Conservation (phyloP, 2,329 filamentous ascomycete genomes). For the Aspergillus sp. region DNA sequence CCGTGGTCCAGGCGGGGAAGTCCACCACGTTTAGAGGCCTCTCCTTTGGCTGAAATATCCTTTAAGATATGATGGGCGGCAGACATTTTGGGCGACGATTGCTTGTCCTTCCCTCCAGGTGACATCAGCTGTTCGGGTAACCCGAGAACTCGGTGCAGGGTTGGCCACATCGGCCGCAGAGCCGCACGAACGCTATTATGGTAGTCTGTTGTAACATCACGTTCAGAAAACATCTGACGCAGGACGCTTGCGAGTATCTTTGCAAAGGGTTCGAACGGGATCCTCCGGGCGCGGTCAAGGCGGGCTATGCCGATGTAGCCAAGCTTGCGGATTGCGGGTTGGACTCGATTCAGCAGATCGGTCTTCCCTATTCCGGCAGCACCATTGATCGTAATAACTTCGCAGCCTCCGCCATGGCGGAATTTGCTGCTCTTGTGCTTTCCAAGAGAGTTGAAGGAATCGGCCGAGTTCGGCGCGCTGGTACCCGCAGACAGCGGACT, state of each 20-base stretch:
- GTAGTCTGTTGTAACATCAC: conserved; percentile 52
- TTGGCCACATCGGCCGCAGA: conserved; percentile 49
- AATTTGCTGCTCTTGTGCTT: conserved; percentile 39
- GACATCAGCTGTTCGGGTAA: conserved; percentile 56
- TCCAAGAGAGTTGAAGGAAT: conserved; percentile 19
- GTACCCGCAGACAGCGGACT: conserved; percentile 23
- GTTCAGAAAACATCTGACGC: conserved; percentile 56
- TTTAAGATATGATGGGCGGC: conserved; percentile 23
- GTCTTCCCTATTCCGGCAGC: conserved; percentile 52
- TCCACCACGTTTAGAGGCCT: conserved; percentile 19
- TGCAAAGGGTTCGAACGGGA: conserved; percentile 54
- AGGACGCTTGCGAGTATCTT: conserved; percentile 53
- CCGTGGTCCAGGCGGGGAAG: conserved; percentile 27
- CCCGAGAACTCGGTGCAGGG: conserved; percentile 49
- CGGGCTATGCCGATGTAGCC: conserved; percentile 54
- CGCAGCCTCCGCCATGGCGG: conserved; percentile 47
- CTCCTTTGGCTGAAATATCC: conserved; percentile 19
- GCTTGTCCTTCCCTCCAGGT: conserved; percentile 26
- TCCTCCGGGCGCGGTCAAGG: conserved; percentile 50
- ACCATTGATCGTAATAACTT: conserved; percentile 50
- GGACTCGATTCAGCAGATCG: conserved; percentile 49
- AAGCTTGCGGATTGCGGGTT: conserved; percentile 46
- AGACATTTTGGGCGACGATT: conserved; percentile 19
- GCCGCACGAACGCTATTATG: conserved; percentile 49
- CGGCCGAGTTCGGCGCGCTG: conserved; percentile 22